Evolutionary conservation across 2,329 filamentous ascomycete genomes (phyloP).

Genomic region (Samsoniella hepiali): DNA sequence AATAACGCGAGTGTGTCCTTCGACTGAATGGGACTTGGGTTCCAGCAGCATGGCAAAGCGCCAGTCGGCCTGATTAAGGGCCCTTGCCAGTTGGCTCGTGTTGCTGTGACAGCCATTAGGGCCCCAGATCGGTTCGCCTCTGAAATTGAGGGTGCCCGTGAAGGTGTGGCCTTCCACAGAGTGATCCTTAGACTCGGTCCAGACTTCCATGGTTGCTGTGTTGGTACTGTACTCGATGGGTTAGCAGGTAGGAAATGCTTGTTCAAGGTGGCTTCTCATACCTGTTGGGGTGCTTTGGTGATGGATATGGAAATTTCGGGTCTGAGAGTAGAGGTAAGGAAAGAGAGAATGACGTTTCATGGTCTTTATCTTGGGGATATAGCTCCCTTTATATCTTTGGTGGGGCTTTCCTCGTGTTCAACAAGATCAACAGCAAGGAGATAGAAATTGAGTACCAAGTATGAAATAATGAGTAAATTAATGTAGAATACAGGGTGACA

Average conservation of each 20-base stretch:
- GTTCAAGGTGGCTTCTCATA: neutral
- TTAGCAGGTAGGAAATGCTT: neutral
- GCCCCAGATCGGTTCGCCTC: neutral
- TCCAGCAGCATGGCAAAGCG: neutral
- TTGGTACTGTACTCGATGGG: neutral
- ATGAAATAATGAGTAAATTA: neutral
- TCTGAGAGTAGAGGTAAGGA: neutral
- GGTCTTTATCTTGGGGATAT: neutral
- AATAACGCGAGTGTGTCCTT: neutral
- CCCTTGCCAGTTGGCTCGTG: neutral
- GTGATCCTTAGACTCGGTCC: neutral
- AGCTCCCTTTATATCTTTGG: neutral
- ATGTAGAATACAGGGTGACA: neutral
- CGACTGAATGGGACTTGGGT: neutral
- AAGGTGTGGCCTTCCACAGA: neutral
- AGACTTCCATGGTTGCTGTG: neutral
- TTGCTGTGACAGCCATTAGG: neutral
- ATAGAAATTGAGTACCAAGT: neutral
- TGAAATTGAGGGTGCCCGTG: neutral
- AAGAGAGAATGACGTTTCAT: neutral
- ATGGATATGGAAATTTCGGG: neutral
- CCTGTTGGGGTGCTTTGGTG: neutral
- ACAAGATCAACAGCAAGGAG: neutral
- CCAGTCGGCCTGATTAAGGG: neutral
- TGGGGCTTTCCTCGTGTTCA: neutral